Conservation (phyloP, 345 rosid genomes). For the Atalantia buxifolia region DNA sequence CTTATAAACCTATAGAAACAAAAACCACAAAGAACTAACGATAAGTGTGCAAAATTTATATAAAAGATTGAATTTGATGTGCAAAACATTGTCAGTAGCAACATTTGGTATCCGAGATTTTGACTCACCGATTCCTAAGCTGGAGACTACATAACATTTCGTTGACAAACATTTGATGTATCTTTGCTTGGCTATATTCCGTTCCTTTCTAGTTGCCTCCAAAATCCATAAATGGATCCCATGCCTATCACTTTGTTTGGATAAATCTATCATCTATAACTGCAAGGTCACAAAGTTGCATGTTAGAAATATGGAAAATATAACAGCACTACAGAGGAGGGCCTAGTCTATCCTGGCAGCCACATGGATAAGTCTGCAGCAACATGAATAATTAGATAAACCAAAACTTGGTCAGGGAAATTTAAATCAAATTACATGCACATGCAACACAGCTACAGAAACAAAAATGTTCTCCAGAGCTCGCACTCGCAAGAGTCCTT, state of each 20-base stretch:
- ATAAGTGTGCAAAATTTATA: no score
- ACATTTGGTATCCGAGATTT: neutral
- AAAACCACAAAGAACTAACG: no score
- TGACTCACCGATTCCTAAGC: conserved; percentile 60
- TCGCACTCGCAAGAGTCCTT: no score
- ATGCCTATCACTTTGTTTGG: conserved; percentile 64
- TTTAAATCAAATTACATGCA: no score
- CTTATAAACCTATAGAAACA: no score
- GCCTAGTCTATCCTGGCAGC: no score
- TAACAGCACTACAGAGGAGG: neutral
- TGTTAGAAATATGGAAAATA: neutral
- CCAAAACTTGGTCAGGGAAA: no score
- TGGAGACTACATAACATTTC: conserved; percentile 57
- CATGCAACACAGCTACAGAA: no score
- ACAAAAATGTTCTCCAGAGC: no score
- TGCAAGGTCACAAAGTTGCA: conserved; percentile 23
- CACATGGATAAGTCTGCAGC: no score
- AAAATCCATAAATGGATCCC: conserved; percentile 77
- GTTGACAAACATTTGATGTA: conserved; percentile 34
- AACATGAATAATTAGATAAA: no score
- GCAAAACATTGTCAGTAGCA: conserved; percentile 7
- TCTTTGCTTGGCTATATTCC: conserved; percentile 66
- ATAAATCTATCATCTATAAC: conserved; percentile 91
- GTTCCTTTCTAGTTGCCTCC: conserved; percentile 80
- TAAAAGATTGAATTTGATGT: no score